Percentiles rank a stretch among this genome's conserved stretches.
phyloP scores from a whole-genome alignment of 805 yeast species.

The Suhomyces kilbournensis region DNA sequence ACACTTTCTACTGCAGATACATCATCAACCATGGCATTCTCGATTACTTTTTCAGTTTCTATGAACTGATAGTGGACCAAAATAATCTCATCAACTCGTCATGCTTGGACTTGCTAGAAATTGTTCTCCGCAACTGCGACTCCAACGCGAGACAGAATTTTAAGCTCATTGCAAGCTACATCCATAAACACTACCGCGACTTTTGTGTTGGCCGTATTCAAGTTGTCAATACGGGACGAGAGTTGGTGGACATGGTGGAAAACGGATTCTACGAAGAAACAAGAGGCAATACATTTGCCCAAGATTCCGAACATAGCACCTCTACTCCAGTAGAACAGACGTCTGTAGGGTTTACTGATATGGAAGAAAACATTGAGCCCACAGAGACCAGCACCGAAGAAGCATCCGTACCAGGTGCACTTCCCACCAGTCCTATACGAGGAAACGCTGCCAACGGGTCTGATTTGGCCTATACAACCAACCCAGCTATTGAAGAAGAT shows the following conservation, averaged over 20 bases:
- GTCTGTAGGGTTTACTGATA: neutral
- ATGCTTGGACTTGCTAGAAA: slow-evolving; percentile 64
- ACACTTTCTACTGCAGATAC: slow-evolving; percentile 54
- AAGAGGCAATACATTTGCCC: slow-evolving; percentile 14
- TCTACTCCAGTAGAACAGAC: slow-evolving; percentile 24
- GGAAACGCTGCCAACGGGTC: neutral
- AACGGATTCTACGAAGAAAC: slow-evolving; percentile 11
- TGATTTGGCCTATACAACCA: neutral
- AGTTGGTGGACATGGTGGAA: slow-evolving; percentile 27
- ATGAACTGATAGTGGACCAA: slow-evolving; percentile 44
- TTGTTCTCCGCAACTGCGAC: slow-evolving; percentile 28
- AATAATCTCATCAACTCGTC: slow-evolving; percentile 74
- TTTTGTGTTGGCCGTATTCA: slow-evolving; percentile 19
- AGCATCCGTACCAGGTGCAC: neutral
- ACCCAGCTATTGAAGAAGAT: neutral
- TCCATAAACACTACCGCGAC: slow-evolving; percentile 28
- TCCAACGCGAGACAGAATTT: slow-evolving; percentile 19
- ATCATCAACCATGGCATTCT: slow-evolving; percentile 56
- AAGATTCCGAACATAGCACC: slow-evolving; percentile 18
- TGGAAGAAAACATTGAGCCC: neutral
- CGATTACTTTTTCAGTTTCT: slow-evolving; percentile 45
- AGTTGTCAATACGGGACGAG: slow-evolving; percentile 28
- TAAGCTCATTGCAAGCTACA: slow-evolving; percentile 27
- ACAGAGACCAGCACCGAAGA: neutral
- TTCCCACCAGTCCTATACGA: neutral